Percentiles rank a stretch among this genome's conserved stretches.
phyloP scores from a whole-genome alignment of 2,329 filamentous ascomycete genomes.

The Neofusicoccum sp. region DNA sequence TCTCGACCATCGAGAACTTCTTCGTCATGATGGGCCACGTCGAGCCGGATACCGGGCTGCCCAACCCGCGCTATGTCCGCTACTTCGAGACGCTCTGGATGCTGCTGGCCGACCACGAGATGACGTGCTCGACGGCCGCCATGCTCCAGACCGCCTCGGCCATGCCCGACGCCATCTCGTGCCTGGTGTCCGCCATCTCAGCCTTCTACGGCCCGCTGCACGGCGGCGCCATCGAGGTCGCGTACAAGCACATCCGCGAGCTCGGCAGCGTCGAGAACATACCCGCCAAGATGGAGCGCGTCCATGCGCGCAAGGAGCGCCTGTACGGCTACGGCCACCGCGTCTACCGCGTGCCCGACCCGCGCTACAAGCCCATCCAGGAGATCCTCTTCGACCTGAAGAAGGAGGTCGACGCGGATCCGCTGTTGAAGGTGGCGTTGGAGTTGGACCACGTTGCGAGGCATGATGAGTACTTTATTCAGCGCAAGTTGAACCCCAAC shows the following conservation, averaged over 20 bases:
- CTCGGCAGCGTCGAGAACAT: slow-evolving; percentile 57
- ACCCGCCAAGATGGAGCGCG: slow-evolving; percentile 52
- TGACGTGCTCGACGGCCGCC: slow-evolving; percentile 60
- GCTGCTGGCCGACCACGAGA: slow-evolving; percentile 62
- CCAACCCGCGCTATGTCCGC: slow-evolving; percentile 54
- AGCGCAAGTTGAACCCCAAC: slow-evolving; percentile 45
- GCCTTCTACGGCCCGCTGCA: slow-evolving; percentile 61
- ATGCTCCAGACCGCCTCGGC: slow-evolving; percentile 60
- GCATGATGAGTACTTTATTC: slow-evolving; percentile 42
- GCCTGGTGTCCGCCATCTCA: slow-evolving; percentile 56
- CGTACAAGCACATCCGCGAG: slow-evolving; percentile 57
- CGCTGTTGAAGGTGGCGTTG: slow-evolving; percentile 41
- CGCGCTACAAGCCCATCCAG: slow-evolving; percentile 54
- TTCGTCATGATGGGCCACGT: slow-evolving; percentile 58
- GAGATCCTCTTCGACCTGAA: slow-evolving; percentile 49
- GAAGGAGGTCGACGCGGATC: slow-evolving; percentile 29
- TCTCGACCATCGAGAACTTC: slow-evolving; percentile 57
- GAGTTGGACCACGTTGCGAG: slow-evolving; percentile 43
- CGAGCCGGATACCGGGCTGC: slow-evolving; percentile 50
- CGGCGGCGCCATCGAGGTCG: slow-evolving; percentile 61
- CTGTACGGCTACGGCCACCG: slow-evolving; percentile 61
- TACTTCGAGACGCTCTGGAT: slow-evolving; percentile 59
- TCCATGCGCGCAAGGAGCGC: slow-evolving; percentile 55
- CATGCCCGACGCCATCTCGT: slow-evolving; percentile 58
- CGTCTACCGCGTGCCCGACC: slow-evolving; percentile 59